Base-by-base conservation (phyloP, 108 stramenopile species). In the Pseudonitzschia multistriata region DNA sequence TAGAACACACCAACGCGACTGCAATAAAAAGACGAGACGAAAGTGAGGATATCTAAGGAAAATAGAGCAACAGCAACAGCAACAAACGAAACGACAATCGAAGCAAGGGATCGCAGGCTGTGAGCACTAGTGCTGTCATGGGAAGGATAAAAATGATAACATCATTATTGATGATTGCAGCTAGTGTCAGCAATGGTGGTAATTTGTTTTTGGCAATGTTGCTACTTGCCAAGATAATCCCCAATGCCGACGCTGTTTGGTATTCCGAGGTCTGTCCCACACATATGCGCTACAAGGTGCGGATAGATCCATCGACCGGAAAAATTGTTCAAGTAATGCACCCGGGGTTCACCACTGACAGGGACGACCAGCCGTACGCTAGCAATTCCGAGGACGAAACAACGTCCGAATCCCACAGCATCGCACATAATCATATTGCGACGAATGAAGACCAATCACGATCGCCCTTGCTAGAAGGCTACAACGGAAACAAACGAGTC, bases 261-360 rank as follows among this genome's bases (percentile, higher is more conserved):
- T 59, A 59, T 59, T 59, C 57, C 19, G 57, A 59, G 35, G 35
- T 59, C n/a, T 59, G 57, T 15, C 8, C 14, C 4, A n/a, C 57
- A 4, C 33, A 29, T 7, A 13, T 29, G 5, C 31, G 24, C 3
- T 59, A 59, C 29, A 59, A 59, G 19, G 57, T 59, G 3, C 14
- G 57, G 57, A 35, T 59, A 13, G 57, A 59, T 59, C 33, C 31
- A 30, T 15, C 21, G 17, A 14, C 57, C 11, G 57, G 57, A 3
- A 35, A 59, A 17, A 13, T 59, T 0, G 57, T 59, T 35, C 50
- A 22, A 52, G 22, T 52, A 2, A 45, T 17, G 42, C 3, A 2
- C 24, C 54, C 29, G 54, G 7, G 13, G 4, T 25, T 55, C 54
- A 3, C 54, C 54, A 3, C 54, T 55, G 22, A 21, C 54, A 55